Evolutionary conservation across 2,329 filamentous ascomycete species (phyloP), one percentile per base, ranked within the genome.

Genomic region (Pseudocercospora crystallina): DNA sequence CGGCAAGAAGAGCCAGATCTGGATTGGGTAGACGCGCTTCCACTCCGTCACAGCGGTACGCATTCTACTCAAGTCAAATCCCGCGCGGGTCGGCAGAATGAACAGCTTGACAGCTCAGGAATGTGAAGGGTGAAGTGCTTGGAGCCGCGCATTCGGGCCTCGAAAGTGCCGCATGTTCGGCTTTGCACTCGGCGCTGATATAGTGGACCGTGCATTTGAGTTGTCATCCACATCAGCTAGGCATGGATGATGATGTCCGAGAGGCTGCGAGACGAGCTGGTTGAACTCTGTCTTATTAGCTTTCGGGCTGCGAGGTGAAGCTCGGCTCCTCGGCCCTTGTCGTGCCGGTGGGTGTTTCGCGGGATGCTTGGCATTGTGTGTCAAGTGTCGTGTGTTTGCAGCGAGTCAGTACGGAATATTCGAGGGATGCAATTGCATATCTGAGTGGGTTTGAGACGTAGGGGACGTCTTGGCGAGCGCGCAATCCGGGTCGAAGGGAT

Each of bases 211-310:
- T 49, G 35, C 34, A 43, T 35, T 41, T 34, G 38, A 49, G 20
- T 26, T 26, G 4, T 7, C 20, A 7, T 7, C 3, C 20, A 26
- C 46, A 13, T 49, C 38, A 49, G 32, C 30, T 43, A 26, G 14
- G 31, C 29, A 37, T 49, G 38, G 32, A 49, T 43, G 46, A 30
- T 49, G 46, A 41, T 43, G 38, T 29, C 20, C 38, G 31, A 43
- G 26, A 43, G 15, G 31, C 13, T 31, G 30, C 33, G 40, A 43
- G 40, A 8, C 40, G 26, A 26, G 15, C 5, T 43, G 33, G 40
- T 32, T 32, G 30, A 43, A 43, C 30, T 43, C 41, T 43, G 30
- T 26, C 8, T 40, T 40, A 48, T 40, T 32, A 37, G 37, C 29
- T 41, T 29, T 29, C 37, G 29, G 36, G 11, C 20, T 3, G 20